Evolutionary conservation across 371 early-diverging fungal species (phyloP), one percentile per base, ranked within the genome.

Genomic region (Rhizomucor miehei): DNA sequence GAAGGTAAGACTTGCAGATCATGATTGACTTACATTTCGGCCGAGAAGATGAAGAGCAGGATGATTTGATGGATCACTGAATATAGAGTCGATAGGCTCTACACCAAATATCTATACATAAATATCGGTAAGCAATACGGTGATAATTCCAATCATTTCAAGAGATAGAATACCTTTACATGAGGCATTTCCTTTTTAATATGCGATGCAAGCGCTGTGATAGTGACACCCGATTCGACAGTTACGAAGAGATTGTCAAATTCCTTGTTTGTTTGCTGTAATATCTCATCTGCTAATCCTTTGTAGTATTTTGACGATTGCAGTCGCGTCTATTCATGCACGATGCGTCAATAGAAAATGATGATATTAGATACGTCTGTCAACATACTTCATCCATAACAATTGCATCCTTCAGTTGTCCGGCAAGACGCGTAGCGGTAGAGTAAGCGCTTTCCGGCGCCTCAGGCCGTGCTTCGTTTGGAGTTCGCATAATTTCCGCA

Each of bases 401-500:
- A 39, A 85, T 57, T 0, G 87, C 74, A 44, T 85, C 68, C 0
- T 65, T 59, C 9, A 77, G 62, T 41, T 88, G 82, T 12, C 69
- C 65, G 1, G 81, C 80, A 24, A 91, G 67, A 44, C 77, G 71
- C 29, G 75, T 57, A n/a, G 90, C 91, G 8, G 89, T 78, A 40
- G 82, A 75, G 43, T 74, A 77, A 8, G 84, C 76, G 48, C 85
- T 86, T 65, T 92, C 91, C 37, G 89, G 82, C 17, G 89, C 81
- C 17, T 82, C 87, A 1, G 81, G 86, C 29, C 80, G 77, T 12
- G 82, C 91, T 47, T 87, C 88, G 44, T 84, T 87, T 6, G 86
- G 86, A 5, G 90, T 80, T 24, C 90, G 83, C 24, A 91, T 71
- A 52, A 92, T 89, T 54, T 91, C 91, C 0, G 81, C 86, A 8